A percentile compares a stretch with the other conserved stretches of the same genome.
These are phyloP conservation scores for Mycosphaerella sp. DNA, from an alignment of 2,329 filamentous ascomycete species.

Conservation along the genomic window DNA sequence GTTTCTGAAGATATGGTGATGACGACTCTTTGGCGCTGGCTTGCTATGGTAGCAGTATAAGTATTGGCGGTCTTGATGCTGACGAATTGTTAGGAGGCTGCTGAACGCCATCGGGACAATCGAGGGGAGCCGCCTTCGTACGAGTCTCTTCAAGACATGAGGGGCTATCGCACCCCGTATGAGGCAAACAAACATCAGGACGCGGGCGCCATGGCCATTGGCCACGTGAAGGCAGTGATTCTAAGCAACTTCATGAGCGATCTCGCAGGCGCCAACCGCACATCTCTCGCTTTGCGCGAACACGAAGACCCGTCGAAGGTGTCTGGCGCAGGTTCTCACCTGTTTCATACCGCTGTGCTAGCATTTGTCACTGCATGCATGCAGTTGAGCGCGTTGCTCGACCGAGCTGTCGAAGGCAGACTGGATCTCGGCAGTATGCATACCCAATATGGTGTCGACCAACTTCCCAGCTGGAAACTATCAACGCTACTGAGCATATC, in stretches of 20 bases:
- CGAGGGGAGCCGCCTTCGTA: constrained; percentile 26
- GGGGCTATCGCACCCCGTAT: constrained; percentile 17
- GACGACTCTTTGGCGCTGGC: not conserved
- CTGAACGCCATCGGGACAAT: constrained; percentile 7
- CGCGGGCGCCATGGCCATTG: not conserved
- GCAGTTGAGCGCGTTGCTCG: not conserved
- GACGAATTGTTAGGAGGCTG: constrained; percentile 6
- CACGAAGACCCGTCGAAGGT: not conserved
- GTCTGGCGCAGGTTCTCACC: not conserved
- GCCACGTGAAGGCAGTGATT: not conserved
- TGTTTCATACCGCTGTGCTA: constrained; percentile 4
- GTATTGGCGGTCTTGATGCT: not conserved
- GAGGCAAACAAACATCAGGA: constrained; percentile 11
- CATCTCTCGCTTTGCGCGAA: constrained; percentile 4
- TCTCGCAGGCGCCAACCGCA: not conserved
- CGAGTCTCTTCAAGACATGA: constrained; percentile 21
- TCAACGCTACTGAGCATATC: not conserved
- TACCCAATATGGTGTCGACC: too few relatives aligned
- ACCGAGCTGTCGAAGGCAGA: not conserved
- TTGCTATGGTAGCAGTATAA: not conserved
- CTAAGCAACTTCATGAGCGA: constrained; percentile 2
- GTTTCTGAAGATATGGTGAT: not conserved
- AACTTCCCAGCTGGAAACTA: not conserved
- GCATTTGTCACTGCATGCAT: constrained; percentile 1
- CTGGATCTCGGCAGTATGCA: not conserved